These are phyloP conservation scores for Talaromyces stipitatus DNA, from an alignment of 495 filamentous ascomycete species.

Conservation along the genomic window DNA sequence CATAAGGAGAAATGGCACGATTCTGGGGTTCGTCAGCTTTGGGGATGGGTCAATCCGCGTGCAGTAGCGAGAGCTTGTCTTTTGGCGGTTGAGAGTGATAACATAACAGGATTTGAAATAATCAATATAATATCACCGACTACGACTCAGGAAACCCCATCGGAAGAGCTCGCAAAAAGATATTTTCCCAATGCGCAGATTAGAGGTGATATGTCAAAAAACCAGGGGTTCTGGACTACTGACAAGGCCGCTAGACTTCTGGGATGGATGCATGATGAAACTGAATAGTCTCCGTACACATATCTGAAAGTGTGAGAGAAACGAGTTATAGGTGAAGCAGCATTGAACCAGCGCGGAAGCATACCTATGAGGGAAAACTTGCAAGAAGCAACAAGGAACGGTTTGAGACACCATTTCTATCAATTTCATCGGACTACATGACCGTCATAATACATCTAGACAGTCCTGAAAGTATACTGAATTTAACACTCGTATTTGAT, in stretches of 20 bases:
- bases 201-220: not conserved
- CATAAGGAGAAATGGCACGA: slow-evolving; percentile 11
- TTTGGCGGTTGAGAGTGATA: slow-evolving; percentile 9
- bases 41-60: slow-evolving; percentile 13
- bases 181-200: slow-evolving; percentile 2
- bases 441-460: no score
- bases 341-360: no score
- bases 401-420: no score
- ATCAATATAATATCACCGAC: slow-evolving; percentile 4
- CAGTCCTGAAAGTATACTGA: no score
- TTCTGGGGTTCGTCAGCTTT: slow-evolving; percentile 11
- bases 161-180: not conserved
- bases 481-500: no score
- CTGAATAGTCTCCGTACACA: not conserved
- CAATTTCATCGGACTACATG: no score
- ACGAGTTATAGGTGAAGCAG: no score
- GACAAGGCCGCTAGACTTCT: slow-evolving; percentile 2
- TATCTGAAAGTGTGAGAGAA: not conserved
- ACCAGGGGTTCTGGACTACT: slow-evolving; percentile 5
- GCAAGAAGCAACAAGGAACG: no score
- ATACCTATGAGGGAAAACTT: no score
- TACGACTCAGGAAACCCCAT: not conserved
- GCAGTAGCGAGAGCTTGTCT: slow-evolving; percentile 14
- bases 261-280: slow-evolving; percentile 2
- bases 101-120: slow-evolving; percentile 1